A percentile compares a stretch with the other conserved stretches of the same genome.
phyloP scores from a whole-genome alignment of 768 basidiomycete genomes.

The Termitomyces sp. region DNA sequence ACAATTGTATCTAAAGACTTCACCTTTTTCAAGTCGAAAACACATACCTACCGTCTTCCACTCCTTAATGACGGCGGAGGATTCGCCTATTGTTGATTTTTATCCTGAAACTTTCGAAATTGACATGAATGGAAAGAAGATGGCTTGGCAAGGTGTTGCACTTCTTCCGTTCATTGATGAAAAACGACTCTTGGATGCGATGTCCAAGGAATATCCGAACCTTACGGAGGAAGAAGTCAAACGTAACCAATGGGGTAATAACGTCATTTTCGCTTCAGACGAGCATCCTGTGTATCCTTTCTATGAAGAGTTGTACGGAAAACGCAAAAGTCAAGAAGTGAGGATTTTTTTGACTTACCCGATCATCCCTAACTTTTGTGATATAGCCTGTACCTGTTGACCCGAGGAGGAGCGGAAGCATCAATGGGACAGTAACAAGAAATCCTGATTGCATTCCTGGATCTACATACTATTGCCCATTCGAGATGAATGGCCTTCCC shows the following conservation, averaged over 20 bases:
- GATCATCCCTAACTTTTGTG: slow-evolving; percentile 4
- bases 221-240: slow-evolving; percentile 77
- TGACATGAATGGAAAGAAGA: slow-evolving; percentile 99
- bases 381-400: slow-evolving; percentile 72
- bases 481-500: slow-evolving; percentile 51
- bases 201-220: slow-evolving; percentile 60
- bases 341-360: slow-evolving; percentile 17
- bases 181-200: slow-evolving; percentile 75
- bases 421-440: slow-evolving; percentile 73
- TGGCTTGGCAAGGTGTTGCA: slow-evolving; percentile 99
- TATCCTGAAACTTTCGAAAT: slow-evolving; percentile 90
- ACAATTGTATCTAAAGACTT: slow-evolving; percentile 4
- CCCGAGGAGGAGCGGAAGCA: slow-evolving; percentile 61
- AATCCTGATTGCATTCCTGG: slow-evolving; percentile 90
- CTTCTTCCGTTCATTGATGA: slow-evolving; percentile 94
- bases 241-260: slow-evolving; percentile 81
- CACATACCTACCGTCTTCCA: slow-evolving; percentile 90
- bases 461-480: slow-evolving; percentile 79
- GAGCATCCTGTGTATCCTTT: slow-evolving; percentile 84
- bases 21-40: slow-evolving; percentile 48
- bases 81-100: slow-evolving; percentile 94
- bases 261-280: slow-evolving; percentile 77
- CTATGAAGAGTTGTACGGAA: slow-evolving; percentile 86
- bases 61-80: slow-evolving; percentile 74
- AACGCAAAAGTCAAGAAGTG: slow-evolving; percentile 77